Evolutionary conservation across 192 early-diverging fungal genomes (phyloP).

Genomic region (Mortierella claussenii): DNA sequence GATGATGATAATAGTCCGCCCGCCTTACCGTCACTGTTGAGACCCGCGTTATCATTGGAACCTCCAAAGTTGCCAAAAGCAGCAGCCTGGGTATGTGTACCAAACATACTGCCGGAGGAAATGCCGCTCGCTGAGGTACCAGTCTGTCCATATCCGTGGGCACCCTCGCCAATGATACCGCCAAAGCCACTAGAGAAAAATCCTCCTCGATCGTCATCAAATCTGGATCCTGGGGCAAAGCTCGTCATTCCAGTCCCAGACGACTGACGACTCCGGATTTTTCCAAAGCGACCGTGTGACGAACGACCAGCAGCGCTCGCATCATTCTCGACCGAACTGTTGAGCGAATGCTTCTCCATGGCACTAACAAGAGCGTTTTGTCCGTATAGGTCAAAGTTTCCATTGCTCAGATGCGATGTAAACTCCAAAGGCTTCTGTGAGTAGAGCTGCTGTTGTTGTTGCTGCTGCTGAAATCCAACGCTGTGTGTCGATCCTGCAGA

Average conservation of each 20-base stretch:
- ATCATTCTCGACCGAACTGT: slow-evolving; percentile 9
- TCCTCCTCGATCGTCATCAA: slow-evolving; percentile 31
- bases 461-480: slow-evolving; percentile 21
- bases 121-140: neutral
- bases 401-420: slow-evolving; percentile 3
- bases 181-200: slow-evolving; percentile 49
- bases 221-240: slow-evolving; percentile 8
- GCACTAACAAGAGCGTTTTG: slow-evolving; percentile 13
- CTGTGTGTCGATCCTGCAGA: slow-evolving; percentile 38
- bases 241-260: slow-evolving; percentile 15
- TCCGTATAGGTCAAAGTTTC: slow-evolving; percentile 16
- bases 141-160: slow-evolving; percentile 24
- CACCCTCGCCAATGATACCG: slow-evolving; percentile 39
- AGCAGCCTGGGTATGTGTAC: neutral
- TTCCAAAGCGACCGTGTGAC: slow-evolving; percentile 8
- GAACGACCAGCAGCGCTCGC: slow-evolving; percentile 15
- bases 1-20: slow-evolving; percentile 10
- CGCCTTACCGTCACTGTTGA: neutral
- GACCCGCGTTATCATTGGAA: neutral
- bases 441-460: slow-evolving; percentile 21
- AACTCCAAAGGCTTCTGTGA: slow-evolving; percentile 14
- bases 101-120: neutral
- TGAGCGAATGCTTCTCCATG: slow-evolving; percentile 22
- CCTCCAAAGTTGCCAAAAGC: slow-evolving; percentile 16
- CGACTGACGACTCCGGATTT: slow-evolving; percentile 4